Base-by-base conservation (phyloP, 805 yeast genomes). In the Lachancea thermotolerans region DNA sequence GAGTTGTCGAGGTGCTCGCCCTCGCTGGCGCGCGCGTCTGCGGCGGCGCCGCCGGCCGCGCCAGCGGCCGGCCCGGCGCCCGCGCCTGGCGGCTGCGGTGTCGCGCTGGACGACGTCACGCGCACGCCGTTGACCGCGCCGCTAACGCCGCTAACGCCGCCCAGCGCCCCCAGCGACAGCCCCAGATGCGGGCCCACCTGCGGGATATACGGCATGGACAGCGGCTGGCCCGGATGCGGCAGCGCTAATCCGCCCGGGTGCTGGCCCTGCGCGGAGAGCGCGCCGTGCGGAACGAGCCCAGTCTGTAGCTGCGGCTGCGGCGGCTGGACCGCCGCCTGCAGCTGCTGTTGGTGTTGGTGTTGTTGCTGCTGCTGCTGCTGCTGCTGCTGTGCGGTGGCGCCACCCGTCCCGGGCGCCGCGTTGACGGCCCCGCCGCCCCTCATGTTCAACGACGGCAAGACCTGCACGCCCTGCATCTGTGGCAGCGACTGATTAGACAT, bases 1-100 rank as follows among this genome's bases (percentile, higher is more conserved):
- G 25, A 38, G 11, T 40, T 42, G 34, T 57, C 52, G 37, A 51
- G 49, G 8, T 38, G 48, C 44, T 56, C 62, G 31, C 55, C 56
- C 4, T 42, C 49, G 35, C 21, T n/a, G 37, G 33, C 10, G 34
- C 34, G 31, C 37, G 33, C n/a, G 32, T 40, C 25, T 33, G 38
- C 14, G 14, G 33, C 21, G n/a, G 25, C 37, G 28, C 37, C 21
- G 34, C 33, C 14, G 33, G 43, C n/a, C 27, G 36, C 28, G 31
- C 34, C 31, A 32, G 33, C 16, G 27, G 43, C 25, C 37, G 34
- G 2, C 33, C 33, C 18, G 27, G n/a, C 16, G 34, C 41, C 11
- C 15, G 37, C 16, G 17, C 21, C 21, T 16, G 18, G 5, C n/a
- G 12, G 37, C 25, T 21, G 25, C 7, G 25, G 25, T 7, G 25